Conservation (phyloP, 2,329 filamentous ascomycete genomes). For the Huntiella omanensis region DNA sequence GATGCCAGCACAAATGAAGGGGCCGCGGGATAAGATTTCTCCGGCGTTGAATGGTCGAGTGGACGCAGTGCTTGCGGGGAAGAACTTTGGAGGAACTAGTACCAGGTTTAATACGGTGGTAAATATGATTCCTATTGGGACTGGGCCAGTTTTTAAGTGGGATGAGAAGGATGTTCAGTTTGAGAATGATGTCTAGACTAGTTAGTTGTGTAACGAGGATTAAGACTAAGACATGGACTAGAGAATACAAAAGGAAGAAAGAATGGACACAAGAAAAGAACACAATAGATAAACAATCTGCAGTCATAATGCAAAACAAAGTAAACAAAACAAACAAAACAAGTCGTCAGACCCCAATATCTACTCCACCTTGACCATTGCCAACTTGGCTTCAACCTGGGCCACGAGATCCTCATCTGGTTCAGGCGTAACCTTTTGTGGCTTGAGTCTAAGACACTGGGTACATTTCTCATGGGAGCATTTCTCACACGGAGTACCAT, state of each 20-base stretch:
- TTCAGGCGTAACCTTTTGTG: conserved; percentile 40
- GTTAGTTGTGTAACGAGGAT: not conserved
- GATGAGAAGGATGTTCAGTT: conserved; percentile 8
- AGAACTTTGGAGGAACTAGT: conserved; percentile 20
- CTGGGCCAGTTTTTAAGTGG: conserved; percentile 5
- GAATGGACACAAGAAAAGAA: not conserved
- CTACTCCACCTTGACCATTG: conserved; percentile 20
- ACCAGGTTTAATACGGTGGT: conserved; percentile 27
- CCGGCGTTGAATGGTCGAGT: conserved; percentile 34
- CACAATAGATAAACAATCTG: not conserved
- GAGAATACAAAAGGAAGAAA: not conserved
- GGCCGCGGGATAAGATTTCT: conserved; percentile 13
- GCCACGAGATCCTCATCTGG: conserved; percentile 42
- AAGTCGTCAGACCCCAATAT: not conserved
- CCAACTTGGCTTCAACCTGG: conserved; percentile 36
- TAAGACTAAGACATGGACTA: not conserved
- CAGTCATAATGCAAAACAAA: not conserved
- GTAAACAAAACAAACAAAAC: not conserved
- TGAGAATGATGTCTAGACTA: conserved; percentile 3
- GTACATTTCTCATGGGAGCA: conserved; percentile 43
- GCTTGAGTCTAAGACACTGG: conserved; percentile 37
- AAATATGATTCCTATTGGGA: conserved; percentile 19
- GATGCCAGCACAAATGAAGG: conserved; percentile 21
- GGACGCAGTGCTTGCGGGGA: conserved; percentile 20
- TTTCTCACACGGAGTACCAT: conserved; percentile 35